Conservation (phyloP, 2,329 filamentous ascomycete genomes). For the Sarocladium strictum region DNA sequence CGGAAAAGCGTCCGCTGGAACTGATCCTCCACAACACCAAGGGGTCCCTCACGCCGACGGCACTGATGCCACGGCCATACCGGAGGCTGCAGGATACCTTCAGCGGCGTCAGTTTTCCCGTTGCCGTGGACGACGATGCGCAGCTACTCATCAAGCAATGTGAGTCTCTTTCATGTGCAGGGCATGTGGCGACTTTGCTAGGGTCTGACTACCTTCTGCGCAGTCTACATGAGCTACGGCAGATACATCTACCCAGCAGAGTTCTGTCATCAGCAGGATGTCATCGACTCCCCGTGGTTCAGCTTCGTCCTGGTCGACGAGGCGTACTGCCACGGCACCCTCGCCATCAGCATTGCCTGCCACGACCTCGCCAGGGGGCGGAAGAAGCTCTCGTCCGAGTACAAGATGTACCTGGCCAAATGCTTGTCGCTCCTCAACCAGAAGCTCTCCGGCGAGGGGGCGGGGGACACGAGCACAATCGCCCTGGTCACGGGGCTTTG, state of each 20-base stretch:
- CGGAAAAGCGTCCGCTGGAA: neutral
- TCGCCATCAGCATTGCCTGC: conserved; percentile 16
- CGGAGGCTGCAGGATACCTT: neutral
- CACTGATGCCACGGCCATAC: neutral
- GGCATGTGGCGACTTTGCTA: no score
- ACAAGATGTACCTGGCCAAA: conserved; percentile 18
- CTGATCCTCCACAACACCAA: neutral
- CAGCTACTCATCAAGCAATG: conserved; percentile 1
- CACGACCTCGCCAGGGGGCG: conserved; percentile 7
- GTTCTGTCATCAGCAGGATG: conserved; percentile 8
- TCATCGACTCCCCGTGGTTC: conserved; percentile 17
- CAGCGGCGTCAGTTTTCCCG: neutral
- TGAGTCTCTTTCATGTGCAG: no score
- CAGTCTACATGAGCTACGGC: conserved; percentile 5
- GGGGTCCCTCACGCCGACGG: neutral
- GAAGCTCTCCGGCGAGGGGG: conserved; percentile 18
- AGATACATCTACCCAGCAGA: conserved; percentile 6
- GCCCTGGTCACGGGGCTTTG: conserved; percentile 20
- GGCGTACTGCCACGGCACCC: conserved; percentile 24
- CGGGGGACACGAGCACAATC: conserved; percentile 21
- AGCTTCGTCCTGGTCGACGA: conserved; percentile 22
- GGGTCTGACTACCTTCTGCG: conserved; percentile 3
- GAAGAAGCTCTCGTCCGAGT: conserved; percentile 12
- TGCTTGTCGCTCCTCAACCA: conserved; percentile 22
- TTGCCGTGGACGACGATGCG: neutral